Conservation (phyloP, 2,329 filamentous ascomycete species). For the Cercospora berteroae region DNA sequence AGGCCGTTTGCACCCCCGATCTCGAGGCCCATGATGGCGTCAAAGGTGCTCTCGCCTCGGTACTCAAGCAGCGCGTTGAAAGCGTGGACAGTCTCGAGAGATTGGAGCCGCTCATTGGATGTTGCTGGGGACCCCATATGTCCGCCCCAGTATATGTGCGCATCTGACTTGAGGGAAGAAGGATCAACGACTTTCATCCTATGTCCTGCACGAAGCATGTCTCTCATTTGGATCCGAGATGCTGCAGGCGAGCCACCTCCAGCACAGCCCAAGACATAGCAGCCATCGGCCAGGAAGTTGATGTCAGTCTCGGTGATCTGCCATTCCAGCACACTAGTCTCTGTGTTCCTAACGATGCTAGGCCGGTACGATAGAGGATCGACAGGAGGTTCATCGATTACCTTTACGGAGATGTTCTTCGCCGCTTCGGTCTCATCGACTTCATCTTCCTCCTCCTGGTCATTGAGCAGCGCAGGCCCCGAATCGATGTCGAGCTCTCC, state of each 20-base stretch:
- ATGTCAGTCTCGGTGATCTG: constrained; percentile 59
- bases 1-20: constrained; percentile 67
- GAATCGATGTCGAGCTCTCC: constrained; percentile 35
- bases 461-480: constrained; percentile 22
- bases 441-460: constrained; percentile 21
- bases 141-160: constrained; percentile 56
- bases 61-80: constrained; percentile 52
- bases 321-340: constrained; percentile 52
- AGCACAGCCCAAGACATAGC: constrained; percentile 61
- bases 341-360: constrained; percentile 39
- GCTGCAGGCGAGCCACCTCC: constrained; percentile 59
- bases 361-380: constrained; percentile 48
- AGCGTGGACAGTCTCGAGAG: constrained; percentile 51
- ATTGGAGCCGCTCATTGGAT: constrained; percentile 58
- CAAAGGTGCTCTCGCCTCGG: constrained; percentile 45
- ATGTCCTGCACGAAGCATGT: constrained; percentile 53
- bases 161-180: constrained; percentile 51
- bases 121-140: constrained; percentile 61
- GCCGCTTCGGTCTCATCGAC: constrained; percentile 18
- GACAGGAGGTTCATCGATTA: constrained; percentile 32
- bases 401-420: constrained; percentile 39
- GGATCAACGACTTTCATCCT: constrained; percentile 54
- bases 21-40: constrained; percentile 62
- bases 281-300: constrained; percentile 57
- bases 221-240: constrained; percentile 52